phyloP scores from a whole-genome alignment of 2,329 filamentous ascomycete genomes.

The Fusarium zealandicum region DNA sequence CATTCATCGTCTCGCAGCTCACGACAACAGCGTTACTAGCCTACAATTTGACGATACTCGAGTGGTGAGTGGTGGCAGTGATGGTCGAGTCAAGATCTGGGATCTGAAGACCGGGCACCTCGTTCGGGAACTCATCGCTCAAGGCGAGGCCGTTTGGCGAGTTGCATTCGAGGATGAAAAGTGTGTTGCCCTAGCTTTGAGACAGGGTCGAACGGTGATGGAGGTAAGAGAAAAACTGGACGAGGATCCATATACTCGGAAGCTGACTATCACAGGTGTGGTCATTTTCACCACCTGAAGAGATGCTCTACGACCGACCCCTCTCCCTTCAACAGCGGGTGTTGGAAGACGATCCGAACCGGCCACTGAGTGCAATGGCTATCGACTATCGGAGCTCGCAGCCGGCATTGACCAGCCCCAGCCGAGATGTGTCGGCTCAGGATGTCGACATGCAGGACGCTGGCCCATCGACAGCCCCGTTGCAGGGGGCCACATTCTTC shows the following conservation, averaged over 20 bases:
- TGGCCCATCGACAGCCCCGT: slow-evolving; percentile 61
- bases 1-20: slow-evolving; percentile 92
- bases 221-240: slow-evolving; percentile 72
- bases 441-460: slow-evolving; percentile 66
- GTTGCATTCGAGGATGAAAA: slow-evolving; percentile 99
- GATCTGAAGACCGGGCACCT: slow-evolving; percentile 90
- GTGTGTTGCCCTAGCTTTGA: slow-evolving; percentile 91
- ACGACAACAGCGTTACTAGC: slow-evolving; percentile 98
- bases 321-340: slow-evolving; percentile 58
- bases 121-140: slow-evolving; percentile 88
- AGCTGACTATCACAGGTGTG: slow-evolving; percentile 71
- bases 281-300: slow-evolving; percentile 90
- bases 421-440: slow-evolving; percentile 48
- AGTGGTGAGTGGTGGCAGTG: slow-evolving; percentile 94
- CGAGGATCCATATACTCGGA: not conserved
- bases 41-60: slow-evolving; percentile 95
- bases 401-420: slow-evolving; percentile 41
- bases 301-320: slow-evolving; percentile 62
- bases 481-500: slow-evolving; percentile 59
- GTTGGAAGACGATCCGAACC: slow-evolving; percentile 54
- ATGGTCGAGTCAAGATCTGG: slow-evolving; percentile 99
- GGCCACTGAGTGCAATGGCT: slow-evolving; percentile 60
- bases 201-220: slow-evolving; percentile 90
- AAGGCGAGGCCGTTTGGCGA: slow-evolving; percentile 95
- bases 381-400: slow-evolving; percentile 52